Evolutionary conservation across 2,329 filamentous ascomycete species (phyloP), one percentile per base, ranked within the genome.

Genomic region (Amauroascus verrucosus): DNA sequence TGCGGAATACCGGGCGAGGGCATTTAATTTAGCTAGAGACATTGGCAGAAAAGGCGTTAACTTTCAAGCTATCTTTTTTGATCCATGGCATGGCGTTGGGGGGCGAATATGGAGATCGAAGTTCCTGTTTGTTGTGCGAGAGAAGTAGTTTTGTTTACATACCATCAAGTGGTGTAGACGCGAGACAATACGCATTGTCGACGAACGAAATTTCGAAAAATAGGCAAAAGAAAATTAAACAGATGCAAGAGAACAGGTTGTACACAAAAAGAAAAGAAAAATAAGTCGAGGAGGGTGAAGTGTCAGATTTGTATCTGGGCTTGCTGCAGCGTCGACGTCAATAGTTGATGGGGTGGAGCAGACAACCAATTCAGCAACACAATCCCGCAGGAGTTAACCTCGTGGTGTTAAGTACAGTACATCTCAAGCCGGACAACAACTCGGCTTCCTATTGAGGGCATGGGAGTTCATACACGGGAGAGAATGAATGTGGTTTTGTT

Each of bases 1-100:
- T 65, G 64, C 55, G 66, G 65, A 58, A 65, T 68, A 54, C 64
- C 63, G 62, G 66, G 67, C 58, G 64, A 62, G 54, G 70, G 70
- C 71, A 74, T 74, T 65, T 57, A 54, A 38, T 18, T 35, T 8
- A 51, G 16, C 40, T 45, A 46, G 40, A 38, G 9, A 6, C n/a
- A 46, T 32, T 26, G 30, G 32, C 13, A 40, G 32, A 6, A 44
- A 48, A 6, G 32, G 1, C 18, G 6, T 40, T 32, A 41, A 28
- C 28, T 51, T 13, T 14, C 18, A 9, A 32, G 4, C 11, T 24
- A 41, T 48, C 32, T 13, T 53, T 35, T 28, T 44, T 14, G 11
- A 20, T 30, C 13, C 11, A 45, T 49, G 14, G 28, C 30, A 41
- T 14, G 20, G 26, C 16, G 22, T 30, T 24, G 4, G 16, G 26